Percentiles rank a stretch among this genome's conserved stretches.
These are phyloP conservation scores for Aspergillus brunneoviolaceus DNA, from an alignment of 2,329 filamentous ascomycete genomes.

Conservation along the genomic window DNA sequence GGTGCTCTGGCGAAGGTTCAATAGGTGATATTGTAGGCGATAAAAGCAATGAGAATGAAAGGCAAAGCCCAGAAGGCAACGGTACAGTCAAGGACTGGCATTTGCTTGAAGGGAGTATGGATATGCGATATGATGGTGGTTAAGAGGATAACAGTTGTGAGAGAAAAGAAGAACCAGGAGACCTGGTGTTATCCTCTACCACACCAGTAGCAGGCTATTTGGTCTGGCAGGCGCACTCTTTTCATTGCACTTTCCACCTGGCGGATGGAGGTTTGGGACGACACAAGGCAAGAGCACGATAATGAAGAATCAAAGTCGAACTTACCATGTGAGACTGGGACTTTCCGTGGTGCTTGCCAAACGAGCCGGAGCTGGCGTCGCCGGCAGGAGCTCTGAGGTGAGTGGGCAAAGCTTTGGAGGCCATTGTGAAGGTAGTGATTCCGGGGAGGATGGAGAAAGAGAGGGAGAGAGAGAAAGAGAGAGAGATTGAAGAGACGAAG, in stretches of 20 bases:
- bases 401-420: constrained; percentile 74
- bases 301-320: constrained; percentile 14
- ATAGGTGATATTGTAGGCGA: too few species aligned
- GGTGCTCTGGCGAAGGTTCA: too few species aligned
- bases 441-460: neutral
- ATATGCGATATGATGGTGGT: neutral
- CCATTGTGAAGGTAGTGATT: constrained; percentile 54
- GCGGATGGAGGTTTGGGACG: neutral
- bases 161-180: neutral
- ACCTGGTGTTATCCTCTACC: neutral
- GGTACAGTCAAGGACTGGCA: neutral
- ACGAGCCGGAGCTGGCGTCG: constrained; percentile 34
- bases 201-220: neutral
- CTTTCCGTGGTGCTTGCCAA: constrained; percentile 55
- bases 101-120: neutral
- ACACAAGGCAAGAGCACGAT: neutral
- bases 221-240: neutral
- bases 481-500: neutral
- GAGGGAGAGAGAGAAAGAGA: neutral
- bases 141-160: neutral
- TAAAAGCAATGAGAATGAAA: too few species aligned
- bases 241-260: neutral
- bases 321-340: constrained; percentile 58
- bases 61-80: too few species aligned
- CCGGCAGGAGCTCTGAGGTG: constrained; percentile 70